Conservation (phyloP, 1,284 basidiomycete genomes). For the Ustilago nuda region DNA sequence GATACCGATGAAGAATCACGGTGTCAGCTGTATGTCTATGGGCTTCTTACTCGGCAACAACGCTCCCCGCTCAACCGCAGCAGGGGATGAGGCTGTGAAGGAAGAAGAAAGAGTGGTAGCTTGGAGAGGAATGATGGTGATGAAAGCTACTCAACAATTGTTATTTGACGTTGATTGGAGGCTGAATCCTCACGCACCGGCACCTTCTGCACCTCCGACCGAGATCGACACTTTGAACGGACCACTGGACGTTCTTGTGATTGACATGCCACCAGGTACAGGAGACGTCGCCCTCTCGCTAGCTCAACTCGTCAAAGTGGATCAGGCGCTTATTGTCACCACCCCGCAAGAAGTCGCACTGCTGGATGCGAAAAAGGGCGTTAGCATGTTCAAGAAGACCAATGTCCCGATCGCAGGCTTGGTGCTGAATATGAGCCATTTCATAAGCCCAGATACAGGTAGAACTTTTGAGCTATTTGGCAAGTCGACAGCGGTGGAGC, state of each 20-base stretch:
- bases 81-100: not conserved
- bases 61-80: not conserved
- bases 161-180: constrained; percentile 96
- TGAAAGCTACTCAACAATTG: constrained; percentile 96
- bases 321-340: constrained; percentile 75
- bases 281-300: constrained; percentile 94
- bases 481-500: constrained; percentile 76
- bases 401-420: constrained; percentile 88
- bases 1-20: constrained; percentile 87
- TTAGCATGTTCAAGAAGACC: constrained; percentile 92
- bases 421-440: constrained; percentile 90
- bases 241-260: constrained; percentile 82
- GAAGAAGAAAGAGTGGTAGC: constrained; percentile 74
- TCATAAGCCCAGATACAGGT: constrained; percentile 82
- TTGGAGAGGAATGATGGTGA: constrained; percentile 98
- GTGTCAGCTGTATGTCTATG: constrained; percentile 95
- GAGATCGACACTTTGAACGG: constrained; percentile 16
- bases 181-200: constrained; percentile 24
- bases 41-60: constrained; percentile 75
- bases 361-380: constrained; percentile 90
- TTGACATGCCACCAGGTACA: constrained; percentile 98
- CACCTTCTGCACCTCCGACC: constrained; percentile 6
- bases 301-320: constrained; percentile 80
- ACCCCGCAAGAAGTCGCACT: constrained; percentile 96
- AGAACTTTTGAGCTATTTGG: constrained; percentile 84